These are phyloP conservation scores for Acanthamoeba lenticulata DNA, from an alignment of 208 protist genomes.

Conservation along the genomic window DNA sequence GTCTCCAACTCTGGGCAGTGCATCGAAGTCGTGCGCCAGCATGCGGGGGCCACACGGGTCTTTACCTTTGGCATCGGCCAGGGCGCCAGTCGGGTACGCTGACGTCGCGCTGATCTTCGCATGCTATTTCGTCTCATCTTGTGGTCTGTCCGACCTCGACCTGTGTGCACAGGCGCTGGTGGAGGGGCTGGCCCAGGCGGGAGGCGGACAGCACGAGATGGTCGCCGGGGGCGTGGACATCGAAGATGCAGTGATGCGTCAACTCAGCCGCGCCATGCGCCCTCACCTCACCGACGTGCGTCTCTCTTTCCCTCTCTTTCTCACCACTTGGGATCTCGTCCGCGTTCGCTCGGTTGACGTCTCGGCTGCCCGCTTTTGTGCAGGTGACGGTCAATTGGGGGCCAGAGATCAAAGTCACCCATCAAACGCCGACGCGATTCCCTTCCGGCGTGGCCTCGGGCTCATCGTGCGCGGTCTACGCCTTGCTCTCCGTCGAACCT, in stretches of 20 bases:
- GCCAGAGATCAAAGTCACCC: background rate
- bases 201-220: slow-evolving; percentile 2
- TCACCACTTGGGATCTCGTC: no score
- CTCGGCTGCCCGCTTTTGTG: no score
- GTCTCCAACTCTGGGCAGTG: background rate
- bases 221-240: background rate
- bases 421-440: background rate
- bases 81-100: slow-evolving; percentile 13
- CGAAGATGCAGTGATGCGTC: background rate
- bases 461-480: background rate
- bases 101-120: no score
- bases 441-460: background rate
- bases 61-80: slow-evolving; percentile 81
- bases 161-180: background rate
- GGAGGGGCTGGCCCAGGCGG: background rate
- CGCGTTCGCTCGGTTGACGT: no score
- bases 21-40: slow-evolving; percentile 19
- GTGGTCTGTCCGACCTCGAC: no score
- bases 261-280: background rate
- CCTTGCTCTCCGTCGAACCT: background rate
- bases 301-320: background rate
- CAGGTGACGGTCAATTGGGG: background rate
- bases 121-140: no score
- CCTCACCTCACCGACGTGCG: background rate
- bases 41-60: slow-evolving; percentile 36